A percentile compares a stretch with the other conserved stretches of the same genome.
Conservation (phyloP, 805 yeast species). For the Saccharomyces kudriavzevii region DNA sequence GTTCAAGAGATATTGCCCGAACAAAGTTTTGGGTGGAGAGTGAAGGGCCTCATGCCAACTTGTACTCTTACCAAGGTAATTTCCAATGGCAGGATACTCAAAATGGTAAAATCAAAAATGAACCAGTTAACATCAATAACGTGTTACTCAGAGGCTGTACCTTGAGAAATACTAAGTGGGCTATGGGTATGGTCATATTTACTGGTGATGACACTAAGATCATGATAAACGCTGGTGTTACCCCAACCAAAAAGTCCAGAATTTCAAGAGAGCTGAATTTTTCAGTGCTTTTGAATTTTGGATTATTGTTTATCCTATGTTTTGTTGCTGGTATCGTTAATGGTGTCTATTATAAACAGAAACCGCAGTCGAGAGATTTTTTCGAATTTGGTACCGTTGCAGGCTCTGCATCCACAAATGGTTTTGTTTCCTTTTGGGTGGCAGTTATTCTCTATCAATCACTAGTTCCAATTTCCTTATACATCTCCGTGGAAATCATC, state of each 20-base stretch:
- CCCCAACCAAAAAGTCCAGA: constrained; percentile 71
- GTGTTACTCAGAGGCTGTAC: constrained; percentile 66
- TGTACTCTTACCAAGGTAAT: constrained; percentile 71
- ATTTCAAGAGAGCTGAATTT: constrained; percentile 65
- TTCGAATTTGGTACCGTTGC: constrained; percentile 69
- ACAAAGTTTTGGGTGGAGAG: constrained; percentile 60
- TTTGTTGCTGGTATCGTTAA: constrained; percentile 62
- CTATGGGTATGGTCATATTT: constrained; percentile 63
- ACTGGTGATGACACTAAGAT: constrained; percentile 78
- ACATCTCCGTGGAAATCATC: constrained; percentile 75
- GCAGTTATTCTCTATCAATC: constrained; percentile 71
- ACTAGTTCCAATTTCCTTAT: constrained; percentile 73
- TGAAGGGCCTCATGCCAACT: constrained; percentile 80
- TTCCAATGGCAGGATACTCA: constrained; percentile 40
- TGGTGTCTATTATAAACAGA: constrained; percentile 51
- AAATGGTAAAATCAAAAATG: constrained; percentile 32
- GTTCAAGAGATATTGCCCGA: constrained; percentile 41
- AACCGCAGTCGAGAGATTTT: constrained; percentile 44
- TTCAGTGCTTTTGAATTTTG: constrained; percentile 61
- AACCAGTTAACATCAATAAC: constrained; percentile 65
- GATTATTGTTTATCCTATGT: constrained; percentile 57
- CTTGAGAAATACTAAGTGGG: constrained; percentile 81
- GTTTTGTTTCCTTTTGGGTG: constrained; percentile 66
- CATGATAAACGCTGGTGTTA: constrained; percentile 75
- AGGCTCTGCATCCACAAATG: constrained; percentile 56